These are phyloP conservation scores for Neurospora sp. DNA, from an alignment of 495 filamentous ascomycete genomes.

Conservation along the genomic window DNA sequence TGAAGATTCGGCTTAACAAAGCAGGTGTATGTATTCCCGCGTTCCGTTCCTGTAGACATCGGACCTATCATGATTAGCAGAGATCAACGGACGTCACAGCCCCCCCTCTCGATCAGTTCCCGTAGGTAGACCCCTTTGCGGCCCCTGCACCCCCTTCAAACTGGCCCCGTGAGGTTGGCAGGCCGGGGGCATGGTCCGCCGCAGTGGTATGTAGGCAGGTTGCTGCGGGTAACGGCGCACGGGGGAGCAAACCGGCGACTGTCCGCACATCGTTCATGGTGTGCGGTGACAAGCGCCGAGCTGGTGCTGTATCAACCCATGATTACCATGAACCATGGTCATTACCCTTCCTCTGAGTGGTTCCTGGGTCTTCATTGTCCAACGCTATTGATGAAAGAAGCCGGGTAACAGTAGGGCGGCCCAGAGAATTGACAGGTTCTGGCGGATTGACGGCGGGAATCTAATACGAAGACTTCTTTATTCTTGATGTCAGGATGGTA, in stretches of 20 bases:
- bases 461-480: background rate
- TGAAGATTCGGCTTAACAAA: constrained; percentile 15
- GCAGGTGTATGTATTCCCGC: constrained; percentile 4
- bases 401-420: background rate
- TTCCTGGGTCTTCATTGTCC: background rate
- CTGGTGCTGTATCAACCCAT: background rate
- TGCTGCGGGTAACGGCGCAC: background rate
- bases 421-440: background rate
- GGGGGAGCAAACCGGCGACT: background rate
- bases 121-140: background rate
- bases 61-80: background rate
- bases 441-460: background rate
- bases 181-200: background rate
- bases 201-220: background rate
- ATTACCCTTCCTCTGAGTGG: background rate
- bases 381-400: background rate
- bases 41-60: constrained; percentile 1
- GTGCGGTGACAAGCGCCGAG: background rate
- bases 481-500: background rate
- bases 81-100: constrained; percentile 1
- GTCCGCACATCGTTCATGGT: background rate
- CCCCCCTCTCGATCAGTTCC: background rate
- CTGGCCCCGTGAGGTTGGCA: background rate
- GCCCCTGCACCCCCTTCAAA: background rate
- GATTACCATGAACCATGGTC: background rate